phyloP scores from a whole-genome alignment of 495 filamentous ascomycete species.

The Xanthoparmelia taractica region DNA sequence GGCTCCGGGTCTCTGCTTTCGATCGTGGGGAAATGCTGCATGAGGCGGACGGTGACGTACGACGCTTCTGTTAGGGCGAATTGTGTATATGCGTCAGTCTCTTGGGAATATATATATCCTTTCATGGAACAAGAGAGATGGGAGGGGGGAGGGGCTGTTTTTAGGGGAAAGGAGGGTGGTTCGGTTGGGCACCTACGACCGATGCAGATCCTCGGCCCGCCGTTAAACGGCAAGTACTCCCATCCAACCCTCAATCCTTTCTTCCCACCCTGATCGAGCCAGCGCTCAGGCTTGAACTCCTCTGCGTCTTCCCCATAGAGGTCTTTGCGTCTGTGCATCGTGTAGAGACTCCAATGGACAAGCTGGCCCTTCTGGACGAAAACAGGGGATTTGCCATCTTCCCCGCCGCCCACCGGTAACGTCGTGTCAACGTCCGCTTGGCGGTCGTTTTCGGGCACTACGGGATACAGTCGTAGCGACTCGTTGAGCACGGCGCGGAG shows the following conservation, averaged over 20 bases:
- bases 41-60: constrained; percentile 45
- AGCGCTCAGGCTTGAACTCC: constrained; percentile 24
- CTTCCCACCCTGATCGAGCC: constrained; percentile 19
- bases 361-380: constrained; percentile 36
- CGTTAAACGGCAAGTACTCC: constrained; percentile 58
- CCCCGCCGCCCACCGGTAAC: constrained; percentile 47
- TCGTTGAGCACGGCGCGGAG: constrained; percentile 48
- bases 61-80: constrained; percentile 54
- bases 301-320: constrained; percentile 34
- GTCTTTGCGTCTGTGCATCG: constrained; percentile 33
- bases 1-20: constrained; percentile 27
- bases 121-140: no score
- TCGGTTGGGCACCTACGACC: constrained; percentile 26
- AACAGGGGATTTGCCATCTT: constrained; percentile 41
- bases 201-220: constrained; percentile 54
- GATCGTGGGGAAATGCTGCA: constrained; percentile 35
- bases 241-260: constrained; percentile 37
- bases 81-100: constrained; percentile 27
- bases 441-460: constrained; percentile 50
- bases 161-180: neutral
- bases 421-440: constrained; percentile 42
- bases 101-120: no score
- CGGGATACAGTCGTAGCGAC: constrained; percentile 49
- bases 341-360: constrained; percentile 25
- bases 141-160: no score